Evolutionary conservation across 2,329 filamentous ascomycete genomes (phyloP).

Genomic region (Alternaria atra): DNA sequence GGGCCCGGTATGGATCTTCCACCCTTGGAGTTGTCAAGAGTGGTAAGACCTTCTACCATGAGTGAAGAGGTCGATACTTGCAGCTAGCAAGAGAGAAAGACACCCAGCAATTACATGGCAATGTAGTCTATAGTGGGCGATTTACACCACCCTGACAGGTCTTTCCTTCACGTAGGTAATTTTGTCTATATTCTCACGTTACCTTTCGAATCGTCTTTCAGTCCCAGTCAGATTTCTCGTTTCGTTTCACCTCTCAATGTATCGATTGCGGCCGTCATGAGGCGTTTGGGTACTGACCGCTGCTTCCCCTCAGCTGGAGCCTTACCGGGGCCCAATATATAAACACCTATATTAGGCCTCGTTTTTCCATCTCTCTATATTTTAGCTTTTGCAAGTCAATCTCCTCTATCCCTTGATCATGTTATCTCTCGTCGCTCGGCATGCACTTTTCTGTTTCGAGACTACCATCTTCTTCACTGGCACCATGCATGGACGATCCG

Average conservation of each 20-base stretch:
- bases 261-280: neutral
- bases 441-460: fast-evolving
- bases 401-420: neutral
- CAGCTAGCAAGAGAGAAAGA: neutral
- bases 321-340: neutral
- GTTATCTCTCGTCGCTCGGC: neutral
- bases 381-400: neutral
- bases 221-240: neutral
- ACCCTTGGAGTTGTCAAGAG: neutral
- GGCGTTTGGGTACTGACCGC: neutral
- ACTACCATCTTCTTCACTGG: neutral
- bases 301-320: neutral
- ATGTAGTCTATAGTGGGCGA: neutral
- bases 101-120: neutral
- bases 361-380: neutral
- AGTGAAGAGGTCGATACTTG: neutral
- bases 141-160: neutral
- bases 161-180: neutral
- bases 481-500: neutral
- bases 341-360: neutral
- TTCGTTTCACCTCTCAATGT: neutral
- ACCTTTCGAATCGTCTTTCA: neutral
- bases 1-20: neutral
- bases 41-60: neutral
- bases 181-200: too few relatives aligned